Percentiles rank a stretch among this genome's conserved stretches.
These are phyloP conservation scores for Myxozyma sirexii DNA, from an alignment of 805 yeast species.

Conservation along the genomic window DNA sequence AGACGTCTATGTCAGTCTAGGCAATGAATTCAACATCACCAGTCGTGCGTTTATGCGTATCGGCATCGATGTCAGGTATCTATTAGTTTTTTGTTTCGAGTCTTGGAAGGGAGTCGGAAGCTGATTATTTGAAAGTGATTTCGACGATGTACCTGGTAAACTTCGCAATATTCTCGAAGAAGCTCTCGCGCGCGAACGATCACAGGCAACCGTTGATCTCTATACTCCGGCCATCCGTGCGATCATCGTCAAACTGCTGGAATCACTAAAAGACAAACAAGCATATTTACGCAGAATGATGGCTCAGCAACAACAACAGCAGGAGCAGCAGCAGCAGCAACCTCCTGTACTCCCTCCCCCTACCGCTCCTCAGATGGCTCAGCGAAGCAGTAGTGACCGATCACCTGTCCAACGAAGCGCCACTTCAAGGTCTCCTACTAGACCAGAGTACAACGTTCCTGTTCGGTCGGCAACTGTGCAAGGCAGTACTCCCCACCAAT, in stretches of 20 bases:
- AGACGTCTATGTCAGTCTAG: slow-evolving; percentile 85
- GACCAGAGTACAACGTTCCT: slow-evolving; percentile 1
- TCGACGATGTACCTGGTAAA: slow-evolving; percentile 88
- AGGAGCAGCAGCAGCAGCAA: not conserved
- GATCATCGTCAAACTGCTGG: slow-evolving; percentile 77
- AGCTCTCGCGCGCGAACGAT: slow-evolving; percentile 81
- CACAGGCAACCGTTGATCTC: slow-evolving; percentile 76
- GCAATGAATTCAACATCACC: slow-evolving; percentile 89
- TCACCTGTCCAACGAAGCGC: slow-evolving; percentile 16
- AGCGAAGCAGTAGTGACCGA: not conserved
- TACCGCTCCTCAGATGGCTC: not conserved
- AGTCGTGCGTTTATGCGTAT: slow-evolving; percentile 75
- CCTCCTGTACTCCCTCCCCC: not conserved
- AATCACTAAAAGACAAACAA: slow-evolving; percentile 80
- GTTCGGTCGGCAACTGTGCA: slow-evolving; percentile 8
- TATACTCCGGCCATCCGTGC: slow-evolving; percentile 84
- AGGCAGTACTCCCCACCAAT: not conserved
- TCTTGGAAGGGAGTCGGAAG: not conserved
- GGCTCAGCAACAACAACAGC: slow-evolving; percentile 29
- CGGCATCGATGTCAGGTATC: slow-evolving; percentile 66
- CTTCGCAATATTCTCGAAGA: slow-evolving; percentile 79
- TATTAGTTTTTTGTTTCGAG: not conserved
- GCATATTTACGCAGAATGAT: slow-evolving; percentile 48
- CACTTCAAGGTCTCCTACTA: slow-evolving; percentile 11
- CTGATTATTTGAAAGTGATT: slow-evolving; percentile 50